These are phyloP conservation scores for Dillenia turbinata DNA, from an alignment of 164 flowering plant species.

Conservation along the genomic window DNA sequence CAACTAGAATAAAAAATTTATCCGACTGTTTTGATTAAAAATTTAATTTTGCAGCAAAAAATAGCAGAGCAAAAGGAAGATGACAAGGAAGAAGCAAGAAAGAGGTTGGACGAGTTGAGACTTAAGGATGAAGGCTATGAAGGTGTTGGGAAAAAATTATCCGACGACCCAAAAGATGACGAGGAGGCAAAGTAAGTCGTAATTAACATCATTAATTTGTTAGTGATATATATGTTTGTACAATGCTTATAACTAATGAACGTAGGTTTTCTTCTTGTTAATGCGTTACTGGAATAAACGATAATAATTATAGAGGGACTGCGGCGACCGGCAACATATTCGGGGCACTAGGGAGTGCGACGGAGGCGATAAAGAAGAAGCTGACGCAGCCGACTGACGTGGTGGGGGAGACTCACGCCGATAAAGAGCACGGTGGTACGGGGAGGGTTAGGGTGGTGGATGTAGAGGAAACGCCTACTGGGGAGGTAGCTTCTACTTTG, in stretches of 20 bases:
- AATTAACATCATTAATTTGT: neutral
- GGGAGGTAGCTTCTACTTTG: slow-evolving; percentile 19
- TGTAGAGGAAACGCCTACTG: slow-evolving; percentile 19
- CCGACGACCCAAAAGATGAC: neutral
- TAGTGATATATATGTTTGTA: neutral
- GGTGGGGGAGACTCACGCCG: slow-evolving; percentile 14
- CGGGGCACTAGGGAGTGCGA: slow-evolving; percentile 22
- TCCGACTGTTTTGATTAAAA: neutral
- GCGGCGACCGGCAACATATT: slow-evolving; percentile 21
- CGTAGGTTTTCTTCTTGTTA: neutral
- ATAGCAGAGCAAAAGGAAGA: slow-evolving; percentile 44
- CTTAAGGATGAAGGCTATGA: slow-evolving; percentile 24
- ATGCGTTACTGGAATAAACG: too few relatives aligned
- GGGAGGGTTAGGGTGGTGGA: slow-evolving; percentile 11
- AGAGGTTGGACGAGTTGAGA: slow-evolving; percentile 47
- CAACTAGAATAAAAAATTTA: neutral
- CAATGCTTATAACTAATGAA: neutral
- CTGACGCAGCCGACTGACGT: slow-evolving; percentile 17
- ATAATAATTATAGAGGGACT: slow-evolving; percentile 13
- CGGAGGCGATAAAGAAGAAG: slow-evolving; percentile 33
- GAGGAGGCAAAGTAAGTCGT: slow-evolving; percentile 17
- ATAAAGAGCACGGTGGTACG: slow-evolving; percentile 5
- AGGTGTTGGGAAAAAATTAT: neutral
- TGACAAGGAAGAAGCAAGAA: slow-evolving; percentile 39
- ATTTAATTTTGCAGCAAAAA: neutral